Percentiles rank a stretch among this genome's conserved stretches.
Conservation (phyloP, 495 filamentous ascomycete genomes). For the Hyaloscypha bicolor region DNA sequence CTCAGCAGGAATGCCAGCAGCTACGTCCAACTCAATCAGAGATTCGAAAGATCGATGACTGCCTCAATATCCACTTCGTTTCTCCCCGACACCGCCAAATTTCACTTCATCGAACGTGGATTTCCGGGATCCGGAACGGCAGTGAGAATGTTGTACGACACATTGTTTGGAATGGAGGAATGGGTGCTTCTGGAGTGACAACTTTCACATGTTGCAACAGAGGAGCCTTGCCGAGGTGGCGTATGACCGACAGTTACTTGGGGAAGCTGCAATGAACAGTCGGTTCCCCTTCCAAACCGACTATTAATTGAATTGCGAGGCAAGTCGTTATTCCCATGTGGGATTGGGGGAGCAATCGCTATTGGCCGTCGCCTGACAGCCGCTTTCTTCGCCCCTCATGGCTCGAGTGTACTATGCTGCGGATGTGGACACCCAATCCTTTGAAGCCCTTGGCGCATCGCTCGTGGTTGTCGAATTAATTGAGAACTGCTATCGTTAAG, state of each 20-base stretch:
- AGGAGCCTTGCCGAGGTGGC: conserved; percentile 19
- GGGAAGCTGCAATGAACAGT: background rate
- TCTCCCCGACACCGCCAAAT: background rate
- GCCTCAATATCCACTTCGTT: conserved; percentile 22
- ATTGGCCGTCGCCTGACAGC: background rate
- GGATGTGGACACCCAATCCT: too few species aligned
- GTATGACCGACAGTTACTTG: conserved; percentile 7
- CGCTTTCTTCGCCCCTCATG: too few species aligned
- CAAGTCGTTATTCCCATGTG: background rate
- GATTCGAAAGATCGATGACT: conserved; percentile 17
- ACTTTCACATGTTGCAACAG: conserved; percentile 19
- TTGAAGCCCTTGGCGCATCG: background rate
- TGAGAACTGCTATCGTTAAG: background rate
- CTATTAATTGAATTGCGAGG: too few species aligned
- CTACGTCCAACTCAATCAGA: conserved; percentile 13
- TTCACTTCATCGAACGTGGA: background rate
- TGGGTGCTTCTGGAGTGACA: conserved; percentile 15
- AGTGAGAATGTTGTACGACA: conserved; percentile 23
- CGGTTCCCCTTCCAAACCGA: too few species aligned
- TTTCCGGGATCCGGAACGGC: conserved; percentile 9
- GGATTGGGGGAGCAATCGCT: background rate
- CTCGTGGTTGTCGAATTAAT: background rate
- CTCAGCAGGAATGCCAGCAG: background rate
- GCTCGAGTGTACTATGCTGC: too few species aligned
- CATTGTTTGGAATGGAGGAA: conserved; percentile 10